A percentile compares a stretch with the other conserved stretches of the same genome.
Evolutionary conservation across 140 eudicot species (phyloP).

Genomic region (Flaveria floridana): DNA sequence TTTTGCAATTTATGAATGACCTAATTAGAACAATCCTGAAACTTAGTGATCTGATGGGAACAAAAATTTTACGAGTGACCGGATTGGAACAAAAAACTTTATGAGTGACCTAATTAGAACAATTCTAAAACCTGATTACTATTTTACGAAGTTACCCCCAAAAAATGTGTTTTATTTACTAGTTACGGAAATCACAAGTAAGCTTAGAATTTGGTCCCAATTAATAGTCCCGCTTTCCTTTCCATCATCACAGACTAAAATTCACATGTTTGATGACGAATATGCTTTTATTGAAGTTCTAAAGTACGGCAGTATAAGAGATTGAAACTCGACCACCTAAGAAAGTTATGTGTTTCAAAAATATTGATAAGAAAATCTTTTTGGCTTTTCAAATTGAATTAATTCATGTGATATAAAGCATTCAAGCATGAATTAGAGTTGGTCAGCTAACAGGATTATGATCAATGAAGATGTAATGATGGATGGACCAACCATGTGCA

Average conservation of each 20-base stretch:
- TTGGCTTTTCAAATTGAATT: slow-evolving; percentile 5
- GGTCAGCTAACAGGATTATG: neutral
- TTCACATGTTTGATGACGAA: neutral
- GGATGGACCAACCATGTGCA: slow-evolving; percentile 21
- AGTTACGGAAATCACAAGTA: slow-evolving; percentile 11
- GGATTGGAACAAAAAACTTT: too few relatives aligned
- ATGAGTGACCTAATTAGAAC: too few relatives aligned
- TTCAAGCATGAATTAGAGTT: neutral
- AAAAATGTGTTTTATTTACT: neutral
- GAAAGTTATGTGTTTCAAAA: too few relatives aligned
- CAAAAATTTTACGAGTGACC: too few relatives aligned
- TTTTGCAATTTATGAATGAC: too few relatives aligned
- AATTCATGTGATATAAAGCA: slow-evolving; percentile 4
- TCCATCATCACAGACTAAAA: neutral
- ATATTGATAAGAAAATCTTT: neutral
- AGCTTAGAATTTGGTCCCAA: slow-evolving; percentile 3
- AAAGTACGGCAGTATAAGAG: slow-evolving; percentile 1
- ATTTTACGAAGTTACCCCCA: too few relatives aligned
- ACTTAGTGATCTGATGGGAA: too few relatives aligned
- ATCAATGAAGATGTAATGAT: slow-evolving; percentile 9
- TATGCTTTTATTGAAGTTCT: slow-evolving; percentile 9
- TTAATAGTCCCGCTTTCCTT: neutral
- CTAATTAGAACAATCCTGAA: too few relatives aligned
- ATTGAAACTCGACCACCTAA: neutral
- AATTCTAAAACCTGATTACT: too few relatives aligned